Evolutionary conservation across 257 asterid species (phyloP), one percentile per base, ranked within the genome.

Genomic region (Capsicum pubescens): DNA sequence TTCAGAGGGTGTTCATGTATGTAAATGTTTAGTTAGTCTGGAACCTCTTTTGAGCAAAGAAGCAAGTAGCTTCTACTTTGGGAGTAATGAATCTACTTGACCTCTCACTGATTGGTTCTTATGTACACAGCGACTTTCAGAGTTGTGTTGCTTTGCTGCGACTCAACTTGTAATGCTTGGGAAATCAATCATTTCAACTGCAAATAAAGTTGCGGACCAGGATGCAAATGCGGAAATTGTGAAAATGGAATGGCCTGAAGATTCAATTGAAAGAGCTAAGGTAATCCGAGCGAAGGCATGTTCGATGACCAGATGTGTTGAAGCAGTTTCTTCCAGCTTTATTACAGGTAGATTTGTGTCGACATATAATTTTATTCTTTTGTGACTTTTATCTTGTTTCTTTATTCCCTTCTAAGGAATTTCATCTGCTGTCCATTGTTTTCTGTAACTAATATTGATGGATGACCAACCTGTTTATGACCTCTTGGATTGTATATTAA

Each of bases 1-100:
- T 87, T 95, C 98, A 79, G 99, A 97, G 94, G 97, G 99, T 83
- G 93, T 97, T 87, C 99, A 97, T 89, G 99, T 97, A 93, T 69
- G 98, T 78, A 81, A 69, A 82, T 80, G 57, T 66, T 66, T 82
- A 32, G 55, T 82, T 82, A 5, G 76, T 61, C n/a, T 71, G 58
- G 56, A 39, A 77, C 5, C 52, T 58, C 52, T 69, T 54, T 48
- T 36, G 63, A 26, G 55, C 82, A 11, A 84, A 9, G 78, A 82
- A 69, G 66, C 80, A 81, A 55, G 48, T 67, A 35, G 6, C 79
- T 76, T 56, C 44, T 58, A 14, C 32, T 72, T 82, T 71, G 46
- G 70, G 80, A 71, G 46, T 64, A 61, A 17, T 7, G 19, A 55
- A 64, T 61, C 35, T 54, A 84, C 66, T 35, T 69, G 79, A 87